Percentiles rank a stretch among this genome's conserved stretches.
Conservation (phyloP, 2,329 filamentous ascomycete species). For the Botryotinia calthae region DNA sequence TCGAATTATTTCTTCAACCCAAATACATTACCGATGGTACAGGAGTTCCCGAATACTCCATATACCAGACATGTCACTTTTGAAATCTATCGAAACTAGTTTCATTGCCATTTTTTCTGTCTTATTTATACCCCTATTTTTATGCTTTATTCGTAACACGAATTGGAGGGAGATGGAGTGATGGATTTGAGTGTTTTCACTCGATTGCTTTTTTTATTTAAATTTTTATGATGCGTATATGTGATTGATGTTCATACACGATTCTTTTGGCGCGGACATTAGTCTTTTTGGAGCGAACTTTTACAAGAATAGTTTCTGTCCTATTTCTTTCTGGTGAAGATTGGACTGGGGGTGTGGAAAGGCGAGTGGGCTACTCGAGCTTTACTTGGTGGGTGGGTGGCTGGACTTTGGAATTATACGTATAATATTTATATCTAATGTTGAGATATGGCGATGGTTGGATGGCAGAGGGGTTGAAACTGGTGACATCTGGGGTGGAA, state of each 20-base stretch:
- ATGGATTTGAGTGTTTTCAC: not conserved
- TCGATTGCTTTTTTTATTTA: not conserved
- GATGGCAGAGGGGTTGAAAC: not conserved
- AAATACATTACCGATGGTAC: not conserved
- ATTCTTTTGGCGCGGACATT: slow-evolving; percentile 11
- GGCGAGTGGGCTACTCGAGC: not conserved
- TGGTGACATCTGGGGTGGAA: not conserved
- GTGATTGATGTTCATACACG: slow-evolving; percentile 20
- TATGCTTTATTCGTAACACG: not conserved
- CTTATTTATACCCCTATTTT: slow-evolving; percentile 13
- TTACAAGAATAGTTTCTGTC: not conserved
- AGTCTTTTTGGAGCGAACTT: not conserved
- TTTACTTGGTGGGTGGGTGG: not conserved
- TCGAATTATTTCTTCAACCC: not conserved
- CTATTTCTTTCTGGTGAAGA: not conserved
- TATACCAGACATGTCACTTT: not conserved
- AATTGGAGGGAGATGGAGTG: not conserved
- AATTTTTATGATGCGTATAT: slow-evolving; percentile 13
- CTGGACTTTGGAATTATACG: not conserved
- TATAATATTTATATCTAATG: not conserved
- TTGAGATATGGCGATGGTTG: not conserved
- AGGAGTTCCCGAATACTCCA: not conserved
- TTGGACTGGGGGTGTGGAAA: not conserved
- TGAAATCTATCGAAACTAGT: not conserved
- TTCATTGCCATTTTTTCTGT: not conserved